Evolutionary conservation across 139 green algal genomes (phyloP), one percentile per base, ranked within the genome.

Genomic region (Picochlorum sp.): DNA sequence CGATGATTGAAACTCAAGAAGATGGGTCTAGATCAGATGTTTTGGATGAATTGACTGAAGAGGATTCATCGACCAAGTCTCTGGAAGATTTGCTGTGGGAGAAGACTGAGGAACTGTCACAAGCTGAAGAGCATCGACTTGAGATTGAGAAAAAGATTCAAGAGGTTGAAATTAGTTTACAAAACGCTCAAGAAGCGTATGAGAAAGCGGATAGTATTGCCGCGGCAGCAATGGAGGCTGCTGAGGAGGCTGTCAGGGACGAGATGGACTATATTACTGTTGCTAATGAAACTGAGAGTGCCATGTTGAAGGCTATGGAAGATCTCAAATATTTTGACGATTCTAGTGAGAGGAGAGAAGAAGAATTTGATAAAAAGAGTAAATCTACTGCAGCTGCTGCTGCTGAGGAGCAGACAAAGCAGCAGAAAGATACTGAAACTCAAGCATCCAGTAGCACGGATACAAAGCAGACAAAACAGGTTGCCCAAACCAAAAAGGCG

Each of bases 261-360:
- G 88, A 95, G 75, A 92, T 93, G 74, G 84, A 93, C 61, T 77
- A 73, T 60, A 64, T 67, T 26, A 52, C 72, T 21, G 79, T 85
- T 46, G 71, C 75, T 49, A 84, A 83, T 54, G 81, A 84, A 54
- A 88, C 77, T 26, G 66, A 85, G 67, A 56, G 30, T 11, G 84
- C 84, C 28, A 67, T 91, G 38, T 68, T 65, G 38, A 87, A 86
- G 44, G 83, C 84, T 2, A 69, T 90, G 3, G 62, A 74, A 32
- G 82, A 83, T 66, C 71, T 89, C 57, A 71, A 69, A 47, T 65
- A 52, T n/a, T 56, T 85, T 57, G 64, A 68, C 24, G 57, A 72
- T 50, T 62, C 58, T 30, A 65, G 51, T 26, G 50, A 71, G 64
- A 23, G 26, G 34, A 59, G 64, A 54, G 60, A 73, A 69, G 50